Evolutionary conservation across 208 protist genomes (phyloP).

Genomic region (Trypanosoma boissoni): DNA sequence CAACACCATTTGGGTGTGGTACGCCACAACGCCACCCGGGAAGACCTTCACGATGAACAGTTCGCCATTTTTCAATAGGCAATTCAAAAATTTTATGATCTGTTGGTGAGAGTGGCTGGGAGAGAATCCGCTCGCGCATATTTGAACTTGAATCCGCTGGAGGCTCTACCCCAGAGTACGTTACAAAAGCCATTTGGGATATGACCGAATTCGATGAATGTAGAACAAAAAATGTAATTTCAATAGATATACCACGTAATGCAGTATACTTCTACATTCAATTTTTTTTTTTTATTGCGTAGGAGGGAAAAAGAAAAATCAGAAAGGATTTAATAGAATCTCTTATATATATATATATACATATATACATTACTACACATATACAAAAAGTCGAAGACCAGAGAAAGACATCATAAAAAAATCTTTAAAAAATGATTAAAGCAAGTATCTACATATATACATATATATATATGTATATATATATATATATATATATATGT

Average conservation of each 20-base stretch:
- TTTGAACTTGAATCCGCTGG: neutral
- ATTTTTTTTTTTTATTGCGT: neutral
- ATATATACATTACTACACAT: no score
- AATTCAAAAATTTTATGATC: constrained; percentile 32
- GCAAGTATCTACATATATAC: no score
- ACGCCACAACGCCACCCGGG: constrained; percentile 22
- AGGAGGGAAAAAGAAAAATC: neutral
- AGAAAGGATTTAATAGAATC: no score
- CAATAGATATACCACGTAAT: neutral
- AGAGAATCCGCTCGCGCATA: constrained; percentile 23
- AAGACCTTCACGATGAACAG: constrained; percentile 18
- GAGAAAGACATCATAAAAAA: no score
- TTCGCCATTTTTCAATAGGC: constrained; percentile 33
- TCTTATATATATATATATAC: no score
- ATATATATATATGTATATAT: no score
- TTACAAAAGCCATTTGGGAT: constrained; percentile 16
- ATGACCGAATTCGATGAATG: no score
- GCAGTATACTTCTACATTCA: neutral
- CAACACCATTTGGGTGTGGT: constrained; percentile 2
- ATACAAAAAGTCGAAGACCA: no score
- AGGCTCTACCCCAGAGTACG: constrained; percentile 15
- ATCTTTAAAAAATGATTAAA: no score
- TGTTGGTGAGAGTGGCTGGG: constrained; percentile 18
- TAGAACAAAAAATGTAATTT: neutral
- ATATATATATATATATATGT: no score